Evolutionary conservation across 257 asterid species (phyloP).

Genomic region (Nicotiana otophora): DNA sequence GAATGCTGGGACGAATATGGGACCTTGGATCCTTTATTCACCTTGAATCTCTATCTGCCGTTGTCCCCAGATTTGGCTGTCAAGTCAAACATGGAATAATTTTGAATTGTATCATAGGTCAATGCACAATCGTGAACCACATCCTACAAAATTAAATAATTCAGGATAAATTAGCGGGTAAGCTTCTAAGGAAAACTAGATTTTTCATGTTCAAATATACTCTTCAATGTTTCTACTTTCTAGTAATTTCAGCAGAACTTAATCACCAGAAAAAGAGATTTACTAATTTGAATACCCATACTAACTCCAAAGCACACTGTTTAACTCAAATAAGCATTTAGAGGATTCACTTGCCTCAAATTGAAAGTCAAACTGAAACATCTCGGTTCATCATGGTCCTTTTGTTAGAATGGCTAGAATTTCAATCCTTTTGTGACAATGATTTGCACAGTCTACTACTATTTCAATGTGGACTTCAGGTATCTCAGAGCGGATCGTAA

Average conservation of each 20-base stretch:
- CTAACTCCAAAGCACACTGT: not conserved
- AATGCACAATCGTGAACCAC: not conserved
- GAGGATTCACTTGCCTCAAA: not conserved
- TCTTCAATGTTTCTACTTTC: not conserved
- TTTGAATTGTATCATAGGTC: not conserved
- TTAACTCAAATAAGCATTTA: not conserved
- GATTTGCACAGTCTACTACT: constrained; percentile 21
- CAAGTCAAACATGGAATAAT: not conserved
- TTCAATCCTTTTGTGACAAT: not conserved
- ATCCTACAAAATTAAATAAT: not conserved
- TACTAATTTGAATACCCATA: not conserved
- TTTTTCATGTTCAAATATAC: not conserved
- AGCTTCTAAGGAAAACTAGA: not conserved
- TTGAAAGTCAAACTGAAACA: not conserved
- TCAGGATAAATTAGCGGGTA: not conserved
- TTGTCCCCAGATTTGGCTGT: not conserved
- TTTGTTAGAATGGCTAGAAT: not conserved
- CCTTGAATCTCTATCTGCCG: not conserved
- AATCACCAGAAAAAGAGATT: not conserved
- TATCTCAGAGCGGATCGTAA: constrained; percentile 83
- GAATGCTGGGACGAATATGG: not conserved
- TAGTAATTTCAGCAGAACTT: not conserved
- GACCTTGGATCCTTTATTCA: not conserved
- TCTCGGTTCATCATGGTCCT: not conserved
- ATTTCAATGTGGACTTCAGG: constrained; percentile 58